A percentile compares a stretch with the other conserved stretches of the same genome.
These are phyloP conservation scores for Lachnellula occidentalis DNA, from an alignment of 2,329 filamentous ascomycete genomes.

Conservation along the genomic window DNA sequence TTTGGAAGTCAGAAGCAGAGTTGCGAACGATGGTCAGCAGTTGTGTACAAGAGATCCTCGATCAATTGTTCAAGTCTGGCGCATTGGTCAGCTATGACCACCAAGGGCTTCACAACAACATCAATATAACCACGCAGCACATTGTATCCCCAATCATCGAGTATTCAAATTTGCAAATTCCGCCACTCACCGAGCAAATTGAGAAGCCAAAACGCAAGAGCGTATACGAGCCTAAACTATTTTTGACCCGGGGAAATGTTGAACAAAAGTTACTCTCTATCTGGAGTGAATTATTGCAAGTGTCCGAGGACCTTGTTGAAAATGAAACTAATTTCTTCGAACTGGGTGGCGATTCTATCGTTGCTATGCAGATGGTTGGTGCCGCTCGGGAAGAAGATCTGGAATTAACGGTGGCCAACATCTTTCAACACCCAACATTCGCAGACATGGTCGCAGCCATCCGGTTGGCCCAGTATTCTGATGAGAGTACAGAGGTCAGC, in stretches of 20 bases:
- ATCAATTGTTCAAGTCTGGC: slow-evolving; percentile 8
- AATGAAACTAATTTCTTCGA: slow-evolving; percentile 35
- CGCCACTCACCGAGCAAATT: neutral
- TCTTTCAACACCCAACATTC: slow-evolving; percentile 39
- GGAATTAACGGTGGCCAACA: slow-evolving; percentile 36
- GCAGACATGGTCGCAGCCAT: slow-evolving; percentile 39
- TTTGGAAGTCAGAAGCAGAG: neutral
- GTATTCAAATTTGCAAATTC: neutral
- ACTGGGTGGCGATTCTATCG: slow-evolving; percentile 33
- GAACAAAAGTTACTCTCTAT: slow-evolving; percentile 10
- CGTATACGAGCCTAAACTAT: neutral
- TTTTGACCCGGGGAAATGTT: neutral
- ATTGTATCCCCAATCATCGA: slow-evolving; percentile 2
- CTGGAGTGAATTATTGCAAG: slow-evolving; percentile 17
- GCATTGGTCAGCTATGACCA: neutral
- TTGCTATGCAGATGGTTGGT: slow-evolving; percentile 42
- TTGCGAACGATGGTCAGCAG: slow-evolving; percentile 2
- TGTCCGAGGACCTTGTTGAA: slow-evolving; percentile 13
- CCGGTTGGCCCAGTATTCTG: slow-evolving; percentile 8
- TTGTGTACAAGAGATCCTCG: slow-evolving; percentile 7
- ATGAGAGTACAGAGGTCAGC: neutral
- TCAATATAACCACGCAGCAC: neutral
- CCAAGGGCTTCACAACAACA: neutral
- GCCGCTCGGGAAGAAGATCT: slow-evolving; percentile 27
- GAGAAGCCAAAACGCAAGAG: neutral